Conservation (phyloP, 495 filamentous ascomycete genomes). For the Aspergillus mulundensis region DNA sequence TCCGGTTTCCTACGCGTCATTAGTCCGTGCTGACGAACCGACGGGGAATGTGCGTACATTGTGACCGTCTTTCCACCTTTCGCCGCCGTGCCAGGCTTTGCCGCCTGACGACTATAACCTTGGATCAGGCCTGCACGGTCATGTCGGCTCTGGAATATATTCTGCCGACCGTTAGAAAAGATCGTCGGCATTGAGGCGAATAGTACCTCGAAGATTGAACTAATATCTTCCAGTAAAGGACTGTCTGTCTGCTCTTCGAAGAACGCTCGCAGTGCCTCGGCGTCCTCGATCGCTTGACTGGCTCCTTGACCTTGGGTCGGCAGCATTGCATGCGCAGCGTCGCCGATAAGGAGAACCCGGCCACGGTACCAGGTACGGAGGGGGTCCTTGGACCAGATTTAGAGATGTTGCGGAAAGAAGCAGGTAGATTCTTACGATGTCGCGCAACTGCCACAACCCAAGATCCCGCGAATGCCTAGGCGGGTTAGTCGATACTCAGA, state of each 20-base stretch:
- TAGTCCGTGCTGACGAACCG: background rate
- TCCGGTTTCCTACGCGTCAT: slow-evolving; percentile 23
- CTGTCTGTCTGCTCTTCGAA: slow-evolving; percentile 14
- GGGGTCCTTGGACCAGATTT: slow-evolving; percentile 18
- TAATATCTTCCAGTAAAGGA: background rate
- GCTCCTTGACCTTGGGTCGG: slow-evolving; percentile 40
- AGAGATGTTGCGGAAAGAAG: no score
- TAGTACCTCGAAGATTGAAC: background rate
- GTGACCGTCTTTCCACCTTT: slow-evolving; percentile 26
- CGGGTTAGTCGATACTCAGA: background rate
- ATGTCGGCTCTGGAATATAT: slow-evolving; percentile 21
- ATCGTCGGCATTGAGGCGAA: background rate
- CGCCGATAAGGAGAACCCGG: slow-evolving; percentile 40
- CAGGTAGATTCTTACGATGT: slow-evolving; percentile 28
- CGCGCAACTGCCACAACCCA: slow-evolving; percentile 39
- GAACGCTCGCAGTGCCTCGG: slow-evolving; percentile 29
- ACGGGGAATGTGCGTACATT: slow-evolving; percentile 15
- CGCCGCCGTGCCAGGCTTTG: background rate
- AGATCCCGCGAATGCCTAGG: slow-evolving; percentile 6
- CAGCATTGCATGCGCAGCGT: slow-evolving; percentile 43
- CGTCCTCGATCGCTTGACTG: slow-evolving; percentile 38
- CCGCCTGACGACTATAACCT: slow-evolving; percentile 13
- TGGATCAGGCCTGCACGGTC: slow-evolving; percentile 23
- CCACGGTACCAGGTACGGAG: slow-evolving; percentile 33
- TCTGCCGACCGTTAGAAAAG: slow-evolving; percentile 1